Evolutionary conservation across 306 rosid genomes (phyloP).

Genomic region (Trifolium fragiferum): DNA sequence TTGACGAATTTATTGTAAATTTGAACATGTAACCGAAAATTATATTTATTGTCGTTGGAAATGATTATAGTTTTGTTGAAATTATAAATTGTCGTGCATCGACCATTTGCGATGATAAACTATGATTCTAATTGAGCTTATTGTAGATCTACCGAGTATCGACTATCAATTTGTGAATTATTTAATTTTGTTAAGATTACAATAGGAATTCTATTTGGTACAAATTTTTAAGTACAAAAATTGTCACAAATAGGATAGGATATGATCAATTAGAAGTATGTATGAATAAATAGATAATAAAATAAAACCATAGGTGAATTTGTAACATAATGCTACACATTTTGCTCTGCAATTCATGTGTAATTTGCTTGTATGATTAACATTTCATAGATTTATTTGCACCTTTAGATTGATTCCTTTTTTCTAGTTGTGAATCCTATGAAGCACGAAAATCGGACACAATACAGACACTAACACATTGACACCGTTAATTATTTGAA

Average conservation of each 20-base stretch:
- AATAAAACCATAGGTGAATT: neutral
- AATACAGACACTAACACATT: too few species aligned
- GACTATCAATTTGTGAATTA: neutral
- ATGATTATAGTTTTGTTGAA: neutral
- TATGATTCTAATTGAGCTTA: too few species aligned
- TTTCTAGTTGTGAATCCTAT: neutral
- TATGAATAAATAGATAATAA: neutral
- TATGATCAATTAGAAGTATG: neutral
- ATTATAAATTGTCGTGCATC: neutral
- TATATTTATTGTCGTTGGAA: neutral
- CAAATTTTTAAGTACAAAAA: neutral
- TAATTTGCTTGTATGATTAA: neutral
- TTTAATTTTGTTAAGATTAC: neutral
- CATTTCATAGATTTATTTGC: conserved; percentile 4
- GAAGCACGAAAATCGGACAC: too few species aligned
- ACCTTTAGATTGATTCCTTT: neutral
- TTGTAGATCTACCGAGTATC: neutral
- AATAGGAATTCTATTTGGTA: neutral
- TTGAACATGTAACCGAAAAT: neutral
- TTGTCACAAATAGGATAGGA: neutral
- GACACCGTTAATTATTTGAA: too few species aligned
- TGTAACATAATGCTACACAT: neutral
- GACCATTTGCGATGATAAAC: too few species aligned
- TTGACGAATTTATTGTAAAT: neutral
- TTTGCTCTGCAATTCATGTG: neutral